Conservation (phyloP, 805 yeast species). For the Metschnikowia corniflorae region DNA sequence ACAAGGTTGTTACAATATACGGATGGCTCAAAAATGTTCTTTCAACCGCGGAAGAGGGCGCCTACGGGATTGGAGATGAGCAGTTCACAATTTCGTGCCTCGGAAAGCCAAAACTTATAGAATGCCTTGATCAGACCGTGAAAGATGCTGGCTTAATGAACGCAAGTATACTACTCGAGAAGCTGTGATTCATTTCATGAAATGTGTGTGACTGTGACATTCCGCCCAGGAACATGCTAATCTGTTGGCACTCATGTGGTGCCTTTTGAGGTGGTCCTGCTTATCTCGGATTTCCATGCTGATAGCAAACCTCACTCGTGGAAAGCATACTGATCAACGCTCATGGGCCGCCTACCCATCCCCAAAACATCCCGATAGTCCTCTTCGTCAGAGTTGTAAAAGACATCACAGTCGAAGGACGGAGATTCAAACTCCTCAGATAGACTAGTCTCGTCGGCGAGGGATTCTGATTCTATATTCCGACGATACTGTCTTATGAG, state of each 20-base stretch:
- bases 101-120: constrained; percentile 49
- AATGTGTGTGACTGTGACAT: too few relatives aligned
- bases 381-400: constrained; percentile 5
- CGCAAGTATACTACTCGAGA: constrained; percentile 73
- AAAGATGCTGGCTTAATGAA: constrained; percentile 76
- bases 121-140: constrained; percentile 54
- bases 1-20: constrained; percentile 57
- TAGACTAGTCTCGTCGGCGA: too few relatives aligned
- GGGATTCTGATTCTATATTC: background rate
- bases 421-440: too few relatives aligned
- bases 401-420: constrained; percentile 4
- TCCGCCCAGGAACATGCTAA: too few relatives aligned
- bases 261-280: too few relatives aligned
- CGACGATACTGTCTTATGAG: constrained; percentile 8
- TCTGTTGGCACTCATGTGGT: too few relatives aligned
- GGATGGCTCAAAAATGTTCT: constrained; percentile 63
- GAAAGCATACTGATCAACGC: too few relatives aligned
- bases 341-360: constrained; percentile 7
- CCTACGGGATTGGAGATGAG: constrained; percentile 46
- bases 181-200: too few relatives aligned
- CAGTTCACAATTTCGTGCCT: constrained; percentile 32
- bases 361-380: constrained; percentile 11
- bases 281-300: too few relatives aligned
- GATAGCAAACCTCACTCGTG: too few relatives aligned
- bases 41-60: constrained; percentile 36